phyloP scores from a whole-genome alignment of 306 rosid species.

The Trifolium fragiferum region DNA sequence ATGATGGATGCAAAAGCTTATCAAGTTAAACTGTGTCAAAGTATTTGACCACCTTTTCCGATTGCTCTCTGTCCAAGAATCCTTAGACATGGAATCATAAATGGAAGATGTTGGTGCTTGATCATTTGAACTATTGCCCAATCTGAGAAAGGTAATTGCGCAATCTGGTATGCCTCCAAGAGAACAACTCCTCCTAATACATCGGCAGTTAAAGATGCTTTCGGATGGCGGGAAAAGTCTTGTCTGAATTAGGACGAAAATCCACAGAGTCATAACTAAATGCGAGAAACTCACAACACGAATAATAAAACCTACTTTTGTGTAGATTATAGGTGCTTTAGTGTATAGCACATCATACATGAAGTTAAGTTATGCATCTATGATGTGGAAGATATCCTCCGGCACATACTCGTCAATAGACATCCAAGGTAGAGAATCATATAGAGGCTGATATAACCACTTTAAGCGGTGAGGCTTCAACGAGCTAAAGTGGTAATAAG shows the following conservation, averaged over 20 bases:
- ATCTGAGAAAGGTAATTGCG: conserved; percentile 58
- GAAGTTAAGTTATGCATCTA: conserved; percentile 68
- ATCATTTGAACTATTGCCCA: conserved; percentile 65
- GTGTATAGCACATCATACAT: conserved; percentile 79
- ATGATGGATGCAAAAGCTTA: conserved; percentile 57
- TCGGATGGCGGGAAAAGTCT: conserved; percentile 31
- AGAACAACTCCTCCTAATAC: conserved; percentile 55
- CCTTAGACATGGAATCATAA: conserved; percentile 46
- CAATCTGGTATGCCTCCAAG: conserved; percentile 66
- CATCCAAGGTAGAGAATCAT: conserved; percentile 54
- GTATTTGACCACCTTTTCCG: conserved; percentile 76
- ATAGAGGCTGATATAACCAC: conserved; percentile 57
- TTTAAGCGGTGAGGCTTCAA: conserved; percentile 67
- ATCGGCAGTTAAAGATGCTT: conserved; percentile 47
- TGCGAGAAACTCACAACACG: conserved; percentile 53
- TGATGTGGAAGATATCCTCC: conserved; percentile 54
- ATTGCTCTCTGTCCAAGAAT: conserved; percentile 47
- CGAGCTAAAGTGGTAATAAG: conserved; percentile 62
- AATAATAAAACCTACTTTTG: conserved; percentile 55
- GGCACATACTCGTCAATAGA: conserved; percentile 43
- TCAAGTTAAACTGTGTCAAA: conserved; percentile 62
- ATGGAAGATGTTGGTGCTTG: conserved; percentile 48
- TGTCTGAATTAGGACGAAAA: conserved; percentile 43
- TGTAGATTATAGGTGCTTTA: conserved; percentile 61
- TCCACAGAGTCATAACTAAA: conserved; percentile 47